Evolutionary conservation across 2,329 filamentous ascomycete species (phyloP).

Genomic region (Pseudogymnoascus verrucosus): DNA sequence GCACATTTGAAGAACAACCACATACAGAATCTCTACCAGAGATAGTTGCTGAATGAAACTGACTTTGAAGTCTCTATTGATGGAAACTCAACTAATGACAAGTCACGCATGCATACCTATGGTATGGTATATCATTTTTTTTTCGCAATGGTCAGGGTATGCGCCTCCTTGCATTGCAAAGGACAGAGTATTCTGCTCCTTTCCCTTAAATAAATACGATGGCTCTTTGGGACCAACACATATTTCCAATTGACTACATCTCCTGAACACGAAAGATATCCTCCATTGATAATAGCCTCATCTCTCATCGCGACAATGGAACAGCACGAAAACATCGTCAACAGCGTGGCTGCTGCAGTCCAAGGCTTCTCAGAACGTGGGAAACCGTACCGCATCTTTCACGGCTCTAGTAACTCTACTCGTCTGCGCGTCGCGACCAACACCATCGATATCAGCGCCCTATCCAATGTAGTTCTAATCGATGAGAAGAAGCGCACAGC

Average conservation of each 20-base stretch:
- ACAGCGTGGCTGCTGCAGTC: slow-evolving; percentile 35
- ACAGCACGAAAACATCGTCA: slow-evolving; percentile 33
- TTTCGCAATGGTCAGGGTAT: background rate
- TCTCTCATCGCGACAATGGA: slow-evolving; percentile 12
- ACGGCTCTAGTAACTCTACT: slow-evolving; percentile 48
- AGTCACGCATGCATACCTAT: background rate
- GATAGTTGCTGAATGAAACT: no score
- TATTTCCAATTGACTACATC: background rate
- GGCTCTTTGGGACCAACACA: background rate
- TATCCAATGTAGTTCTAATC: slow-evolving; percentile 39
- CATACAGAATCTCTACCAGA: background rate
- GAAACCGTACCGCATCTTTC: slow-evolving; percentile 43
- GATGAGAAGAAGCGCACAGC: slow-evolving; percentile 34
- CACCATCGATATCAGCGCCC: slow-evolving; percentile 37
- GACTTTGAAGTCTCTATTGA: no score
- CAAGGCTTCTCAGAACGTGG: slow-evolving; percentile 37
- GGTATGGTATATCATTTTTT: background rate
- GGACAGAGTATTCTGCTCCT: background rate
- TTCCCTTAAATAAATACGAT: background rate
- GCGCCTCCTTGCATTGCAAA: no score
- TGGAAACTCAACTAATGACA: background rate
- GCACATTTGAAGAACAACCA: background rate
- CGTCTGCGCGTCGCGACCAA: background rate
- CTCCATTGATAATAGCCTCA: background rate
- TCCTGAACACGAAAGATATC: background rate